Base-by-base conservation (phyloP, 2,329 filamentous ascomycete species). In the Monosporascus cannonballus region DNA sequence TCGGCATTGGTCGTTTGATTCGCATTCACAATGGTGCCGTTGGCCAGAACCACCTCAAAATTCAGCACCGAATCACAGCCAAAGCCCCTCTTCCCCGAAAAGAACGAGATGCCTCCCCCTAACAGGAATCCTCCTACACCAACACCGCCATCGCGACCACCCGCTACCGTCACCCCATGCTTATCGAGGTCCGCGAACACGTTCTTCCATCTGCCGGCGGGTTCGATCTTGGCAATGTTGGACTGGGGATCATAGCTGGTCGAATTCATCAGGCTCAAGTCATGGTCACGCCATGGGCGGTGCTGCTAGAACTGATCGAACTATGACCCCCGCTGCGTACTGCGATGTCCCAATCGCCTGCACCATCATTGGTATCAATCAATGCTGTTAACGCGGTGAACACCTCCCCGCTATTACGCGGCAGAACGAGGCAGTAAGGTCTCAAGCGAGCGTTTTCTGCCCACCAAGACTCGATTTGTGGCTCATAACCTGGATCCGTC, bases 301-400 rank as follows among this genome's bases (percentile, higher is more conserved):
- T 73, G 52, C 71, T 79, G 15, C 74, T 75, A 4, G 69, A 66
- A 15, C 71, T 72, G 0, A 71, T 70, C 2, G 69, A 66, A 38
- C 71, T 70, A 61, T 80, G 77, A 0, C 77, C 78, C 27, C 77
- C 78, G 54, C 76, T 74, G 39, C 74, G 72, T n/a, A 76, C 67
- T 2, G 77, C 76, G 51, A 80, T 76, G 36, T 64, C 60, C 62
- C 66, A 69, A 47, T 67, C 56, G 0, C 61, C 59, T 0, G 60
- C 57, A 17, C 60, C 61, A 11, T 56, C 53, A 6, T 60, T 56
- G 22, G 53, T 51, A 11, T 57, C 51, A 24, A 59, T 52, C 18
- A 59, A 42, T 1, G 55, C 41, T 17, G 51, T 62, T 45, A 64
- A 50, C 1, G 59, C 56, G 8, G 53, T 55, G 18, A 59, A 56